Evolutionary conservation across 139 green algal species (phyloP), one percentile per base, ranked within the genome.

Genomic region (Parachlorella kessleri): DNA sequence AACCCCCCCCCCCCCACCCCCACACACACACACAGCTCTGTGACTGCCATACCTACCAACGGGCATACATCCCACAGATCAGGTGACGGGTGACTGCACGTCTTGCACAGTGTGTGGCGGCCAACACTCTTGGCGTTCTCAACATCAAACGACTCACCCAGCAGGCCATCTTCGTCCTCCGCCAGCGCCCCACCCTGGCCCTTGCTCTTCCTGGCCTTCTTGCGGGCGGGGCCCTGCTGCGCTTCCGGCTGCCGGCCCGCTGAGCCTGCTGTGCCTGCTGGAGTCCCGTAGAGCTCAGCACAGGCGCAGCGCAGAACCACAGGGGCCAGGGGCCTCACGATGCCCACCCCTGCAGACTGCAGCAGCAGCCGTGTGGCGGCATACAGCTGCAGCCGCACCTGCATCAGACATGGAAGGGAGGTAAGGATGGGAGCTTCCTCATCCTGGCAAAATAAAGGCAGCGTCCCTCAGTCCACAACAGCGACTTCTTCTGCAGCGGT

Each of bases 221-320:
- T 88, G 5, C 67, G 37, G 4, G 28, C n/a, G 6, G 42, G 73
- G 2, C 66, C 75, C 30, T 76, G 64, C 23, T 63, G 30, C 33
- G 54, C 42, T 3, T 26, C 65, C 48, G 55, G 2, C 9, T 42
- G 10, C 40, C 40, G 18, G 28, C 54, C 6, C 59, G 69, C 36
- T 70, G 18, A 30, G 72, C 38, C 72, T 23, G 6, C 67, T 32
- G 24, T 4, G 30, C 73, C 36, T 24, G 18, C 33, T 26, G 48
- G 35, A 10, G 14, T 55, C n/a, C 85, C 88, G 67, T 92, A 92
- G 64, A 92, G 71, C 76, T 92, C 87, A 1, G 77, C 66, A 0
- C 83, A 33, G 0, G 84, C 63, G 28, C 59, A 78, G 0, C 68
- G 69, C 6, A 83, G n/a, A 36, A 79, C 70, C 48, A 81, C 65